Conservation (phyloP, 192 early-diverging fungal genomes). For the Coemansia sp. region DNA sequence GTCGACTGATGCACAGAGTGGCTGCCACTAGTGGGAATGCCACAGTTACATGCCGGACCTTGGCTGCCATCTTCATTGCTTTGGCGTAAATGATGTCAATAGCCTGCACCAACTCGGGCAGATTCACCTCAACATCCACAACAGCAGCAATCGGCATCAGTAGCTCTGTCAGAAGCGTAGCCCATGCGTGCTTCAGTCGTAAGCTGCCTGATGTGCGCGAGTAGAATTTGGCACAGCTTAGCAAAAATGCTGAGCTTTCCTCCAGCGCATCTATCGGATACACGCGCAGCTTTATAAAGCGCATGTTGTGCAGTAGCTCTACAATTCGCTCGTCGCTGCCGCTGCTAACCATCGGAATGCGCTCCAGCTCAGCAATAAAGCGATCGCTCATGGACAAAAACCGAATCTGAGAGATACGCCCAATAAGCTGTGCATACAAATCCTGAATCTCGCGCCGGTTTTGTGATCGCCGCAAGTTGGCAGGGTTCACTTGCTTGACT, state of each 20-base stretch:
- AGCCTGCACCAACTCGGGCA: conserved; percentile 89
- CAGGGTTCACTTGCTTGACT: conserved; percentile 79
- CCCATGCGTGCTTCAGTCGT: conserved; percentile 88
- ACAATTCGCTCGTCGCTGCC: conserved; percentile 78
- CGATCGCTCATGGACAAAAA: conserved; percentile 93
- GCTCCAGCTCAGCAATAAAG: conserved; percentile 86
- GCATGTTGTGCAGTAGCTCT: conserved; percentile 83
- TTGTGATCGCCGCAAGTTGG: conserved; percentile 64
- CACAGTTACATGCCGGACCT: conserved; percentile 75
- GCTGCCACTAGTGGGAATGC: conserved; percentile 85
- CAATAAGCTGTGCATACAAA: conserved; percentile 90
- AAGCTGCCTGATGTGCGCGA: conserved; percentile 74
- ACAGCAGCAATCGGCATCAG: conserved; percentile 88
- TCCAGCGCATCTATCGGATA: conserved; percentile 92
- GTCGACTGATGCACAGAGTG: conserved; percentile 83
- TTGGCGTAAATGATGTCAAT: conserved; percentile 88
- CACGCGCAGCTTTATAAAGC: conserved; percentile 87
- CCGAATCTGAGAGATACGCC: conserved; percentile 80
- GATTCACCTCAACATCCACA: conserved; percentile 89
- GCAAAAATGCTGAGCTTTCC: conserved; percentile 91
- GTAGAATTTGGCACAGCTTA: conserved; percentile 83
- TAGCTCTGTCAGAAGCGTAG: conserved; percentile 85
- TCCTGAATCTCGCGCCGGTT: conserved; percentile 88
- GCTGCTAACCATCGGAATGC: conserved; percentile 60
- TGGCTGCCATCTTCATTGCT: conserved; percentile 85